phyloP scores from a whole-genome alignment of 2,329 filamentous ascomycete genomes.

The Aureobasidium sp. region DNA sequence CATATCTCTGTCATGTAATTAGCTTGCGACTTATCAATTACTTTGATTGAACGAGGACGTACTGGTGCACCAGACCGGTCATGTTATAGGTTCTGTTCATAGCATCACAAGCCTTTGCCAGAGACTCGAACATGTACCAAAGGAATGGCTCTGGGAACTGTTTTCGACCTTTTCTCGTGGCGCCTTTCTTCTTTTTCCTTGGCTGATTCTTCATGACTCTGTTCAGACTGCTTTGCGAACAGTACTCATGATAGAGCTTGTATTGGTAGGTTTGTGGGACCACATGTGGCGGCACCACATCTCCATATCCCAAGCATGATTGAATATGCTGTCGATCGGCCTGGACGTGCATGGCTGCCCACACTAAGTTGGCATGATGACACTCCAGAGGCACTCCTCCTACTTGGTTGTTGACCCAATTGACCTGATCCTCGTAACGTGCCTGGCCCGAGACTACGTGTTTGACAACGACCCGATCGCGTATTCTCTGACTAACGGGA shows the following conservation, averaged over 20 bases:
- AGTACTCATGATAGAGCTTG: conserved; percentile 7
- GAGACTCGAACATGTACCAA: not conserved
- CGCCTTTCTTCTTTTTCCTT: not conserved
- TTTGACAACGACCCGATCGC: not conserved
- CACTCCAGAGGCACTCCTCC: not conserved
- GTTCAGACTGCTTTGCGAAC: not conserved
- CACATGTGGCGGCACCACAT: not conserved
- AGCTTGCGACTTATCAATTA: not conserved
- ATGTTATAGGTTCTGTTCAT: not conserved
- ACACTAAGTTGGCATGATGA: not conserved
- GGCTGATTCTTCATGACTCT: not conserved
- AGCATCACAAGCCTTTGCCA: not conserved
- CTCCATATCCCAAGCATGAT: not conserved
- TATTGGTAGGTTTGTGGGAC: not conserved
- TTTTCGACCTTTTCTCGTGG: not conserved
- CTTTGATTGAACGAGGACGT: not conserved
- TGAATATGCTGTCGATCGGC: not conserved
- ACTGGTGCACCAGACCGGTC: not conserved
- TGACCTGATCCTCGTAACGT: not conserved
- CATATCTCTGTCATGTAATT: not conserved
- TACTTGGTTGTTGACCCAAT: not conserved
- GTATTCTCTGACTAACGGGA: not conserved
- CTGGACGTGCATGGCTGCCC: not conserved
- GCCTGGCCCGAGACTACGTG: not conserved
- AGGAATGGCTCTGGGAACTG: not conserved